A percentile compares a stretch with the other conserved stretches of the same genome.
phyloP scores from a whole-genome alignment of 2,329 filamentous ascomycete species.

The Corynespora cassiicola region DNA sequence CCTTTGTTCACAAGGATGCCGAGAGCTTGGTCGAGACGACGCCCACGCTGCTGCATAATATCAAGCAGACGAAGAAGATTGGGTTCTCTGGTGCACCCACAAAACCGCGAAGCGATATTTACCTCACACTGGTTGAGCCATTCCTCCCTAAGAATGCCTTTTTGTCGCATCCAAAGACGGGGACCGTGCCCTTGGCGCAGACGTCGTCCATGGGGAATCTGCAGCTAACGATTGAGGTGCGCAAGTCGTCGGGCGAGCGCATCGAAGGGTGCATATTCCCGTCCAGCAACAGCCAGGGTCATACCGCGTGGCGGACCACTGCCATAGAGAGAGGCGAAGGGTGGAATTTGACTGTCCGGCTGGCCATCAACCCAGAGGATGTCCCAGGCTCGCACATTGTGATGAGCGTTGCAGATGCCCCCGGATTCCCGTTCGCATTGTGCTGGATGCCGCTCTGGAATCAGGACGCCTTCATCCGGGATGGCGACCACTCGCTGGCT shows the following conservation, averaged over 20 bases:
- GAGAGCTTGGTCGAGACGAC: conserved; percentile 83
- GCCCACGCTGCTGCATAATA: conserved; percentile 83
- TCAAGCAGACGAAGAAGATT: conserved; percentile 84
- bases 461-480: conserved; percentile 84
- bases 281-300: conserved; percentile 77
- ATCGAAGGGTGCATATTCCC: conserved; percentile 89
- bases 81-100: conserved; percentile 93
- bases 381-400: conserved; percentile 85
- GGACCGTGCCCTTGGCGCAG: conserved; percentile 76
- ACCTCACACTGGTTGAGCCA: conserved; percentile 82
- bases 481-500: conserved; percentile 80
- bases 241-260: conserved; percentile 76
- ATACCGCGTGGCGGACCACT: conserved; percentile 89
- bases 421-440: conserved; percentile 86
- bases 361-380: conserved; percentile 79
- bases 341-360: conserved; percentile 88
- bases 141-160: conserved; percentile 73
- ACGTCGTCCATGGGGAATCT: conserved; percentile 73
- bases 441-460: conserved; percentile 96
- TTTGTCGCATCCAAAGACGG: conserved; percentile 74
- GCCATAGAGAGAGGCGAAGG: conserved; percentile 78
- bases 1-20: conserved; percentile 79
- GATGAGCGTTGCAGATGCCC: conserved; percentile 86
- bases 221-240: conserved; percentile 88
- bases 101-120: conserved; percentile 90